A percentile compares a stretch with the other conserved stretches of the same genome.
Conservation (phyloP, 371 early-diverging fungal species). For the Rhizomucor pusillus region DNA sequence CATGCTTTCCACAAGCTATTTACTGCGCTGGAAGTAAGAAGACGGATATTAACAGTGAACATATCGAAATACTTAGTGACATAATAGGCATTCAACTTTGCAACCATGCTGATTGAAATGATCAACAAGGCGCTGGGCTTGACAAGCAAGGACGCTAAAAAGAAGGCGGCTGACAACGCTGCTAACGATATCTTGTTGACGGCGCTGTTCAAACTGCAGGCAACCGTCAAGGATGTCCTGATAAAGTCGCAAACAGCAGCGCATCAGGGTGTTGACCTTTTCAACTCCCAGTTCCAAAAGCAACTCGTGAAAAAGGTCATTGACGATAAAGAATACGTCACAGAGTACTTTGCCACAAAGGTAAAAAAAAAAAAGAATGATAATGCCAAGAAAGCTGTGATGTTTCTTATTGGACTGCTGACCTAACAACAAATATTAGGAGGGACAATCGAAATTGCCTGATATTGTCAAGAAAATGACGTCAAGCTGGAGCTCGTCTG, state of each 20-base stretch:
- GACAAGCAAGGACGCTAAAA: constrained; percentile 39
- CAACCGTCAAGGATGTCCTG: constrained; percentile 25
- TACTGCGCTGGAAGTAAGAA: constrained; percentile 29
- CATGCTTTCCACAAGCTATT: constrained; percentile 28
- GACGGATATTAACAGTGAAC: neutral
- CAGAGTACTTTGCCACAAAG: constrained; percentile 19
- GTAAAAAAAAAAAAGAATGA: no score
- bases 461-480: constrained; percentile 31
- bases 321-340: constrained; percentile 15
- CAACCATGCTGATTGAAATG: constrained; percentile 32
- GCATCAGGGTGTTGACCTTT: constrained; percentile 24
- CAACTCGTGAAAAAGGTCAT: constrained; percentile 22
- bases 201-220: constrained; percentile 14
- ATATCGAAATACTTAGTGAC: neutral
- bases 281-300: constrained; percentile 35
- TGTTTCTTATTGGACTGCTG: neutral
- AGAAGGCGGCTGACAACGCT: constrained; percentile 32
- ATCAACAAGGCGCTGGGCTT: constrained; percentile 34
- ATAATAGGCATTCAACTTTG: constrained; percentile 36
- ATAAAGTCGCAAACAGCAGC: constrained; percentile 23
- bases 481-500: constrained; percentile 38
- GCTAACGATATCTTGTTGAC: constrained; percentile 19
- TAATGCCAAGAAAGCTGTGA: neutral
- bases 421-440: constrained; percentile 7
- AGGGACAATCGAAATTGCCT: constrained; percentile 17